These are phyloP conservation scores for Raffaelea arxii DNA, from an alignment of 2,329 filamentous ascomycete species.

Conservation along the genomic window DNA sequence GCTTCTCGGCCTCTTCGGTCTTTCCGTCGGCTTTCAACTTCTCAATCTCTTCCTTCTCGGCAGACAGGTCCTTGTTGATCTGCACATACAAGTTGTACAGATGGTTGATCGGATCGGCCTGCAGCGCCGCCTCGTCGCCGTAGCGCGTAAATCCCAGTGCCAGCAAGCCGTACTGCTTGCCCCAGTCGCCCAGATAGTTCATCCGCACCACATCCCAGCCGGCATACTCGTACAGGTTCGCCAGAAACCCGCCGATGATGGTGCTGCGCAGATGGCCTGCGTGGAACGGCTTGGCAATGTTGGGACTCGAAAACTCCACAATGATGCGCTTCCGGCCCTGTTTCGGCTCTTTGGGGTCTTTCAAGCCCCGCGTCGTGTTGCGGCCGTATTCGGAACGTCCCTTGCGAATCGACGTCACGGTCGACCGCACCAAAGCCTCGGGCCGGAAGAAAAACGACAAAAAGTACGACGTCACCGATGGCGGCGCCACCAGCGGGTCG, in stretches of 20 bases:
- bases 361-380: conserved; percentile 50
- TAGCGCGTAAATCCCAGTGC: conserved; percentile 68
- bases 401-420: conserved; percentile 61
- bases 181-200: conserved; percentile 77
- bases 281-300: conserved; percentile 80
- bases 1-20: conserved; percentile 38
- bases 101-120: conserved; percentile 69
- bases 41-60: conserved; percentile 58
- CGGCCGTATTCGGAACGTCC: conserved; percentile 53
- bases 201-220: conserved; percentile 67
- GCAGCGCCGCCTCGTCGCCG: conserved; percentile 61
- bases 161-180: conserved; percentile 65
- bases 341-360: conserved; percentile 50
- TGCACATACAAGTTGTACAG: conserved; percentile 74
- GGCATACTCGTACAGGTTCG: conserved; percentile 59
- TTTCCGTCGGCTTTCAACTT: conserved; percentile 43
- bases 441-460: conserved; percentile 74
- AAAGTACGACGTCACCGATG: conserved; percentile 56
- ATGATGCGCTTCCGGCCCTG: conserved; percentile 57
- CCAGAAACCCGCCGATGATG: conserved; percentile 69
- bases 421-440: conserved; percentile 51
- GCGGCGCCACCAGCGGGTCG: conserved; percentile 63
- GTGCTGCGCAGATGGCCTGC: conserved; percentile 69
- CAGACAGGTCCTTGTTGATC: conserved; percentile 58
- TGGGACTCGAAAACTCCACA: conserved; percentile 77